Percentiles rank a stretch among this genome's conserved stretches.
Conservation (phyloP, 176 grass and related monocot genomes). For the Microstegium vimineum region DNA sequence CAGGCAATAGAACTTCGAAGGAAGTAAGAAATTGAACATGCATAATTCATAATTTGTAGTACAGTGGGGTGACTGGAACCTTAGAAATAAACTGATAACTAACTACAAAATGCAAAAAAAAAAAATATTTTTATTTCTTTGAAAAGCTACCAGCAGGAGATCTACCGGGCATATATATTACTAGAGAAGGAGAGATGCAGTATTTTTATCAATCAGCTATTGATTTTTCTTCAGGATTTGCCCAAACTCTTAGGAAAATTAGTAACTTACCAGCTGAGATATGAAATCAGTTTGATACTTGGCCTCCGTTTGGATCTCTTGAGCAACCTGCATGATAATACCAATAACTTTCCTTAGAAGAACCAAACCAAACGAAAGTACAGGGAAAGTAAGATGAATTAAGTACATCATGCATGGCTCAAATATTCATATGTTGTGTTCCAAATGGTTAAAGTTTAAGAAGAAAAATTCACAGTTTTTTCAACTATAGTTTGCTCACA, state of each 20-base stretch:
- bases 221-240: neutral
- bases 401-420: neutral
- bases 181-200: too few relatives aligned
- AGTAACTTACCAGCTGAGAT: conserved; percentile 58
- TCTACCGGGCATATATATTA: too few relatives aligned
- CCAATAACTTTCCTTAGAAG: neutral
- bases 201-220: neutral
- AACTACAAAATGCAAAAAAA: too few relatives aligned
- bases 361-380: neutral
- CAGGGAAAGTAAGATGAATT: neutral
- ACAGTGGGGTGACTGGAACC: too few relatives aligned
- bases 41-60: too few relatives aligned
- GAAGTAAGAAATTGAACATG: neutral
- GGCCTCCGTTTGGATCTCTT: conserved; percentile 75
- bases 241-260: neutral
- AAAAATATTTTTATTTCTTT: too few relatives aligned
- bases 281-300: conserved; percentile 85
- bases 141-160: too few relatives aligned
- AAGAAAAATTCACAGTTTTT: neutral
- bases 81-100: neutral
- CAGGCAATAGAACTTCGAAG: neutral
- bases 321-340: conserved; percentile 62
- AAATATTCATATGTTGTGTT: neutral
- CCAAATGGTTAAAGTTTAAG: neutral
- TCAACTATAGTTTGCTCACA: neutral